These are phyloP conservation scores for Cyberlindnera xishuangbannaensis DNA, from an alignment of 805 yeast genomes.

Conservation along the genomic window DNA sequence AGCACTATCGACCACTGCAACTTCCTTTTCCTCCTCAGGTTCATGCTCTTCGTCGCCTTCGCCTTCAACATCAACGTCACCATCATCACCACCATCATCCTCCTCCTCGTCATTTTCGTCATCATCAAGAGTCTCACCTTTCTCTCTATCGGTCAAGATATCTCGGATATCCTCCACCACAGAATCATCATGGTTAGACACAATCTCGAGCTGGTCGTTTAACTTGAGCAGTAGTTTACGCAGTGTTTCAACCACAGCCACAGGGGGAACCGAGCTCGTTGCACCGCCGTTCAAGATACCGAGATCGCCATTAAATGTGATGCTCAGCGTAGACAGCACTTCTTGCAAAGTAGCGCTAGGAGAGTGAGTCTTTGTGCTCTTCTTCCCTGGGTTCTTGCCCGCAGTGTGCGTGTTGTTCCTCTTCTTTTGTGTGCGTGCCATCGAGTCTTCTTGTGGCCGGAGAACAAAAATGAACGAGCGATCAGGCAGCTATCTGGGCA, in stretches of 20 bases:
- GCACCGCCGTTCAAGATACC: constrained; percentile 60
- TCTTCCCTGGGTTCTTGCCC: constrained; percentile 24
- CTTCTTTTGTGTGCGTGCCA: constrained; percentile 17
- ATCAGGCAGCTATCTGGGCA: too few species aligned
- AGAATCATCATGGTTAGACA: constrained; percentile 24
- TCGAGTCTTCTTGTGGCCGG: constrained; percentile 1
- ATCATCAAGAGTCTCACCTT: constrained; percentile 2
- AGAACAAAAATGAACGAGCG: neutral
- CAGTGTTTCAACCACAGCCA: constrained; percentile 18
- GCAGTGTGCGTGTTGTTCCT: constrained; percentile 7
- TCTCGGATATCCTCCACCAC: constrained; percentile 12
- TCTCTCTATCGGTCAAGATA: constrained; percentile 4
- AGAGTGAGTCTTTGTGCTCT: constrained; percentile 25
- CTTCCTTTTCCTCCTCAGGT: neutral
- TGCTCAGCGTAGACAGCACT: constrained; percentile 44
- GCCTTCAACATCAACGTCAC: constrained; percentile 3
- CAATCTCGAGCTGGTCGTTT: constrained; percentile 30
- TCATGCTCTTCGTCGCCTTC: constrained; percentile 2
- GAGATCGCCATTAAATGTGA: constrained; percentile 51
- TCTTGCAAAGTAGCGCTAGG: constrained; percentile 42
- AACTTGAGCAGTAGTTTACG: constrained; percentile 38
- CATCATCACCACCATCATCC: constrained; percentile 5
- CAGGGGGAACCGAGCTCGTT: constrained; percentile 35
- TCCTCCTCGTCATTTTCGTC: neutral
- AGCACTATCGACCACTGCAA: neutral